These are phyloP conservation scores for Penicillium argentinense DNA, from an alignment of 495 filamentous ascomycete genomes.

Conservation along the genomic window DNA sequence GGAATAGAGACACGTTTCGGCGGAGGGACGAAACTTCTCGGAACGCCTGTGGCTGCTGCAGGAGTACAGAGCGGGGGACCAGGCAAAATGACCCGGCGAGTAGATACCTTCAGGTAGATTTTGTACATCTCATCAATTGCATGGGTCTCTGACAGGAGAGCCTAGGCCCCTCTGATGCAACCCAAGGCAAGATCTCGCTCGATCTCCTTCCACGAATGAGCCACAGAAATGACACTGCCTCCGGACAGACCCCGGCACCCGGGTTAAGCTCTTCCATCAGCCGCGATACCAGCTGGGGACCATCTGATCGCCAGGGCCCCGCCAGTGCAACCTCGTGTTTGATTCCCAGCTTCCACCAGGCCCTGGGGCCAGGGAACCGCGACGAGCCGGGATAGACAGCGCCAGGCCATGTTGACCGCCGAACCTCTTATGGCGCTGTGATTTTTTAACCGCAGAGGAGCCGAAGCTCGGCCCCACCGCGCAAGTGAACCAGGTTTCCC, in stretches of 20 bases:
- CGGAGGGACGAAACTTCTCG: neutral
- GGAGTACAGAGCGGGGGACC: neutral
- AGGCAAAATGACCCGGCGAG: neutral
- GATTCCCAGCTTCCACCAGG: neutral
- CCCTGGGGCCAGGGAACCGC: neutral
- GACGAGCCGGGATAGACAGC: neutral
- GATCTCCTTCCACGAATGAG: neutral
- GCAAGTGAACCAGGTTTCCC: neutral
- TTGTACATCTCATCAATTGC: no score
- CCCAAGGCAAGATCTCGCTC: neutral
- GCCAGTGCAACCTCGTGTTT: constrained; percentile 2
- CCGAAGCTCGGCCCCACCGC: neutral
- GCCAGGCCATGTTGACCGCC: no score
- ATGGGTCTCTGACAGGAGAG: neutral
- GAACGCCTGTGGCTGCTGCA: neutral
- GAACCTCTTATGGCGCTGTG: no score
- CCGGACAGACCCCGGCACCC: no score
- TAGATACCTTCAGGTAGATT: no score
- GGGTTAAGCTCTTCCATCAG: neutral
- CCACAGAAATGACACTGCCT: no score
- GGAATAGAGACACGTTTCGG: no score
- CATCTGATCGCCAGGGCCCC: constrained; percentile 3
- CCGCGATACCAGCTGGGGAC: constrained; percentile 2
- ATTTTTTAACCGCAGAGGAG: neutral
- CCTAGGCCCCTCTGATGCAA: no score